Conservation (phyloP, 257 asterid species). For the Solanum gandarillasii region DNA sequence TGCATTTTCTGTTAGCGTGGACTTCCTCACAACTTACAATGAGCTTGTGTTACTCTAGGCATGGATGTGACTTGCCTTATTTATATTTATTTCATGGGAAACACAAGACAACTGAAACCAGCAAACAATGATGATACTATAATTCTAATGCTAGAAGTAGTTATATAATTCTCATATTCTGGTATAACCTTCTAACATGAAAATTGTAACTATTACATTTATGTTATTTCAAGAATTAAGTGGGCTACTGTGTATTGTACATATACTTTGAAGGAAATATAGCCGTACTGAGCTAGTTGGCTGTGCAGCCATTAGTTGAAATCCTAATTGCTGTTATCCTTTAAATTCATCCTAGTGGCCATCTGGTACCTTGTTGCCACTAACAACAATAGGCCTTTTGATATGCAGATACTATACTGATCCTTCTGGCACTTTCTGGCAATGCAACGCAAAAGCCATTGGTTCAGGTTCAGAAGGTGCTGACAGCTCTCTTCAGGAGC, state of each 20-base stretch:
- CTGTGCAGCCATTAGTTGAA: neutral
- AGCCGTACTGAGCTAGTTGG: neutral
- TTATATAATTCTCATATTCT: neutral
- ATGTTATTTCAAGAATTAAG: neutral
- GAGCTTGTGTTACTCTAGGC: neutral
- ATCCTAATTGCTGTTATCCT: neutral
- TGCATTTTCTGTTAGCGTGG: neutral
- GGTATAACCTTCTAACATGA: neutral
- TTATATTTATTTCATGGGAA: neutral
- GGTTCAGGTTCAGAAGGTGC: constrained; percentile 99
- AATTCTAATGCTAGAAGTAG: neutral
- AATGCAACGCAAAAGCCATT: constrained; percentile 90
- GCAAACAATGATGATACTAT: neutral
- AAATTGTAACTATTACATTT: neutral
- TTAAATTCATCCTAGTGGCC: neutral
- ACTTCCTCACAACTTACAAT: neutral
- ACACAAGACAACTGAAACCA: neutral
- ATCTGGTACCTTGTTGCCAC: neutral
- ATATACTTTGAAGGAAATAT: neutral
- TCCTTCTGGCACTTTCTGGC: constrained; percentile 97
- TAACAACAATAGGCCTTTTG: neutral
- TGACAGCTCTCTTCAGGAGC: constrained; percentile 98
- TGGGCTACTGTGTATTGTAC: neutral
- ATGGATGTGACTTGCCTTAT: neutral
- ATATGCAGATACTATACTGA: constrained; percentile 66